Base-by-base conservation (phyloP, 768 basidiomycete genomes). In the Hygrocybe coccinea region DNA sequence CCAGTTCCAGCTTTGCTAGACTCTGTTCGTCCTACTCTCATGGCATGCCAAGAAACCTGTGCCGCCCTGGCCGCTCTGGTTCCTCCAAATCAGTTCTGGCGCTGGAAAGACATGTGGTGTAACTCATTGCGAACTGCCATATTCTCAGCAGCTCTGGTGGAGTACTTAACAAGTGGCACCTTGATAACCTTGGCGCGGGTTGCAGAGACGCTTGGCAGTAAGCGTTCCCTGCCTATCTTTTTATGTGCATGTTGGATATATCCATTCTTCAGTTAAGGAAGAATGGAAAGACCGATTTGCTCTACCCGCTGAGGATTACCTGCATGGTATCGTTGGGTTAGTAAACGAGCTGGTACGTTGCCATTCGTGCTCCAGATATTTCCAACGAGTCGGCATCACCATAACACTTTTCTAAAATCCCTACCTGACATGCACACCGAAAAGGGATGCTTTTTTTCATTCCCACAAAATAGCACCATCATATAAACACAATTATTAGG, bases 41-140 rank as follows among this genome's bases (percentile, higher is more conserved):
- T 69, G 10, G 79, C 78, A 59, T 91, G 84, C 60, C 72, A 71
- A 55, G 79, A 76, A 17, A 77, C 74, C 7, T 77, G 67, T 9
- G 70, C 73, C 21, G 73, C 74, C 1, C 70, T 92, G n/a, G 83
- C 82, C 5, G 69, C 63, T 5, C 74, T 84, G 33, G 74, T 89
- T 22, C 89, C 89, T 25, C 75, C 74, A 29, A 82, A 86, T 60
- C 86, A 90, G 59, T 83, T 88, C 58, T 91, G 89, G 89, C 76
- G 82, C 54, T 91, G 86, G 86, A 89, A 87, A 66, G 87, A 90
- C 22, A 82, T 87, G 82, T 91, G 89, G 89, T 77, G 79, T 1
- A 82, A 81, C 62, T 84, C 86, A 3, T 66, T 91, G 36, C 77
- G 89, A 54, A 79, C 78, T 15, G 81, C 81, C 10, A 76, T 90